phyloP scores from a whole-genome alignment of 1,139 yeast genomes.

The Lodderomyces orthopsilosis region DNA sequence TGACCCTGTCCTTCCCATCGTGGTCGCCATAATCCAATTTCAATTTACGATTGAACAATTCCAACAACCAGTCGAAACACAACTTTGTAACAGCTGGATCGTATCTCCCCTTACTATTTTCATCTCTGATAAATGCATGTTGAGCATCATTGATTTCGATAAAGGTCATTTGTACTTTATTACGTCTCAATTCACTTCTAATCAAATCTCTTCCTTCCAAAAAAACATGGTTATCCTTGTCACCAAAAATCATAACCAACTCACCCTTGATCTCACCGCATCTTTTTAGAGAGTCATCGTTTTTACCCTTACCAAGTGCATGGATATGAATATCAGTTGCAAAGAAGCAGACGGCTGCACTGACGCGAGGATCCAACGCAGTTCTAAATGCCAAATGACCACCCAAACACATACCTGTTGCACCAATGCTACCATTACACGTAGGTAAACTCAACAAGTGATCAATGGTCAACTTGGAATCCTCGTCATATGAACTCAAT shows the following conservation, averaged over 20 bases:
- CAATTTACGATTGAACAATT: conserved; percentile 67
- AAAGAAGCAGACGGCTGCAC: conserved; percentile 73
- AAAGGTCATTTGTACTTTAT: conserved; percentile 63
- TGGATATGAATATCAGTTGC: conserved; percentile 77
- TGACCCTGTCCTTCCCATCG: conserved; percentile 45
- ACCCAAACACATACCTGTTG: conserved; percentile 87
- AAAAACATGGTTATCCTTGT: conserved; percentile 78
- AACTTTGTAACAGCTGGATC: conserved; percentile 72
- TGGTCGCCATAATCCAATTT: conserved; percentile 65
- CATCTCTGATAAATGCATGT: conserved; percentile 82
- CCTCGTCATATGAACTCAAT: conserved; percentile 73
- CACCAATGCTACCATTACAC: conserved; percentile 73
- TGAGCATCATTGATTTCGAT: conserved; percentile 74
- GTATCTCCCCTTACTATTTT: conserved; percentile 71
- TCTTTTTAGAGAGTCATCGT: conserved; percentile 64
- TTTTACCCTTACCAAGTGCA: conserved; percentile 59
- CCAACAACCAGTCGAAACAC: conserved; percentile 66
- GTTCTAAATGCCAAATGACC: conserved; percentile 81
- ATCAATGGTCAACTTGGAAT: conserved; percentile 61
- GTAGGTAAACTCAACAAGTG: conserved; percentile 56
- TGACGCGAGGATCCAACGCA: conserved; percentile 61
- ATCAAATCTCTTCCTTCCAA: conserved; percentile 74
- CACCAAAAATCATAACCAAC: conserved; percentile 68
- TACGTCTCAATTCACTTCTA: conserved; percentile 57
- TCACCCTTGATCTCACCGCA: conserved; percentile 57